Evolutionary conservation across 2,329 filamentous ascomycete genomes (phyloP).

Genomic region (Tolypocladium guangdongense): DNA sequence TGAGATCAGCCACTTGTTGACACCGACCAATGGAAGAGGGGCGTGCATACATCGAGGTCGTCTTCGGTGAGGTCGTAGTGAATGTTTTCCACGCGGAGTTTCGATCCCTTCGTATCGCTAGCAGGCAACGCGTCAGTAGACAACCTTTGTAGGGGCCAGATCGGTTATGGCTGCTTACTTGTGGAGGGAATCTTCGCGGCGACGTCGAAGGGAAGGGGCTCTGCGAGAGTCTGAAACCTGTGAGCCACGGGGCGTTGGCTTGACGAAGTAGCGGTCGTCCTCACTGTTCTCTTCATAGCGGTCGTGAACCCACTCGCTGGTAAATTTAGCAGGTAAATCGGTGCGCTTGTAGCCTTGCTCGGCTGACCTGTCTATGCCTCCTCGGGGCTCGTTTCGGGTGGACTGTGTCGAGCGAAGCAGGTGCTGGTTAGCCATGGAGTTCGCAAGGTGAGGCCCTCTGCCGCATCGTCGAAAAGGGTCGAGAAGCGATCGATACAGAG

Average conservation of each 20-base stretch:
- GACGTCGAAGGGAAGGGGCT: constrained; percentile 29
- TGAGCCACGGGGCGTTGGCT: constrained; percentile 9
- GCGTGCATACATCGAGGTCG: constrained; percentile 57
- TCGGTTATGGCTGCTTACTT: constrained; percentile 14
- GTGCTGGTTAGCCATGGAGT: constrained; percentile 16
- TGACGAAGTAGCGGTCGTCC: constrained; percentile 2
- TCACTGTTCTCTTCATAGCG: constrained; percentile 67
- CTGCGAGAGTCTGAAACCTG: constrained; percentile 25
- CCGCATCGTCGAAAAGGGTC: constrained; percentile 18
- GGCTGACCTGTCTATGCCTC: constrained; percentile 57
- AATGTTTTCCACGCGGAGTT: constrained; percentile 77
- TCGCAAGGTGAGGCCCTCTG: constrained; percentile 21
- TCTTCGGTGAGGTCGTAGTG: constrained; percentile 85
- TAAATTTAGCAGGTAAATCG: constrained; percentile 10
- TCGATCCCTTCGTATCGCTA: constrained; percentile 49
- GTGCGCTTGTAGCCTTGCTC: not conserved
- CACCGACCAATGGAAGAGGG: not conserved
- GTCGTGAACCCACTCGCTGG: constrained; percentile 89
- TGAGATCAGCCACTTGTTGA: constrained; percentile 12
- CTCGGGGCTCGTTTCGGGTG: constrained; percentile 48
- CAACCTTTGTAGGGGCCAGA: too few relatives aligned
- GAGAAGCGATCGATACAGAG: constrained; percentile 17
- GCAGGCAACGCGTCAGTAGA: constrained; percentile 4
- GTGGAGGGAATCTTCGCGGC: constrained; percentile 31
- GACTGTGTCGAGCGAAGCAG: constrained; percentile 38